Conservation (phyloP, 805 yeast genomes). For the Yarrowia alimentaria region DNA sequence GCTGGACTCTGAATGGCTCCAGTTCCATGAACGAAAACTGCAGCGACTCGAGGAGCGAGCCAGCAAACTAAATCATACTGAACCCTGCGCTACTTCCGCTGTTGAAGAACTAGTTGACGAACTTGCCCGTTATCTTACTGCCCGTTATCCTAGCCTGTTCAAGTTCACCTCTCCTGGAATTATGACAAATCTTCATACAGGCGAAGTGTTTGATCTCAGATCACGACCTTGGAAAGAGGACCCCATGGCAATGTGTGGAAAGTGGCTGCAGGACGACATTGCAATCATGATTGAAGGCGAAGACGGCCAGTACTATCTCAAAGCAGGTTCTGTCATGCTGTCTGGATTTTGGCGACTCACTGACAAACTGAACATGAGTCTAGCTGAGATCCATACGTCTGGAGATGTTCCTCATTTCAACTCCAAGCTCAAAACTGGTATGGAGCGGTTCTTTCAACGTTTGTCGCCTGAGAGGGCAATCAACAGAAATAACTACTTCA, state of each 20-base stretch:
- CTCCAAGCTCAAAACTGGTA: conserved; percentile 56
- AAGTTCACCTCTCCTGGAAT: conserved; percentile 29
- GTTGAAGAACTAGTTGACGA: conserved; percentile 10
- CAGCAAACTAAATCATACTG: conserved; percentile 5
- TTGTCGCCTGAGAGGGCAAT: conserved; percentile 60
- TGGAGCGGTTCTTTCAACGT: conserved; percentile 64
- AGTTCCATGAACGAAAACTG: conserved; percentile 53
- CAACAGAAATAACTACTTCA: conserved; percentile 59
- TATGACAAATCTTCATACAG: conserved; percentile 50
- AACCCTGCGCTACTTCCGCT: conserved; percentile 10
- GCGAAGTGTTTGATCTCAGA: conserved; percentile 46
- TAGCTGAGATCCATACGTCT: conserved; percentile 57
- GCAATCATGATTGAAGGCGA: conserved; percentile 63
- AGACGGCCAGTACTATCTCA: conserved; percentile 56
- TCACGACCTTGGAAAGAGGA: conserved; percentile 41
- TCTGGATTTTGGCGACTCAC: conserved; percentile 68
- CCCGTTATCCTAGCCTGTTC: conserved; percentile 9
- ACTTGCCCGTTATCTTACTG: neutral
- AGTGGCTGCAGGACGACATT: conserved; percentile 62
- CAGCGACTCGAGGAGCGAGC: conserved; percentile 42
- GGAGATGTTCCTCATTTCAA: conserved; percentile 69
- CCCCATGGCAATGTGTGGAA: conserved; percentile 59
- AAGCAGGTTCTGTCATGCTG: conserved; percentile 60
- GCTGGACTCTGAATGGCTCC: conserved; percentile 63
- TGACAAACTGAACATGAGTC: conserved; percentile 57